A percentile compares a stretch with the other conserved stretches of the same genome.
Conservation (phyloP, 179 eudicot genomes). For the Drosera spatulata region DNA sequence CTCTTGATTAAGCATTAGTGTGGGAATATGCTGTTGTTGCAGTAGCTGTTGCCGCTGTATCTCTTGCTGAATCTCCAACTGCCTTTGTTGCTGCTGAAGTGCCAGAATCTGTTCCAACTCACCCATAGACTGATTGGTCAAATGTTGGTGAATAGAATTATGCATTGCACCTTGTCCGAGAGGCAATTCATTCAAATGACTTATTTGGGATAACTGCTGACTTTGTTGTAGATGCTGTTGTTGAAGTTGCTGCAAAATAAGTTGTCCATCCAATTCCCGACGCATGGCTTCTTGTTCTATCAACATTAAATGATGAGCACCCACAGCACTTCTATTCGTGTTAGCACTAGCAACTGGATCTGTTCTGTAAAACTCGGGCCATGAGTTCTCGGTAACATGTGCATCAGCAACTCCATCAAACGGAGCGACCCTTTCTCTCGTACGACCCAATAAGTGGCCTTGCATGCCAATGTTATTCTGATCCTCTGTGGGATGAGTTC, state of each 20-base stretch:
- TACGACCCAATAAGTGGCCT: constrained; percentile 32
- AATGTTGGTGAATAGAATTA: constrained; percentile 44
- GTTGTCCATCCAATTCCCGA: constrained; percentile 50
- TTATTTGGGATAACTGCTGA: constrained; percentile 32
- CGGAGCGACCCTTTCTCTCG: constrained; percentile 26
- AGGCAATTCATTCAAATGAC: constrained; percentile 44
- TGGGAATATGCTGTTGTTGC: constrained; percentile 17
- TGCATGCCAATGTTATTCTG: constrained; percentile 33
- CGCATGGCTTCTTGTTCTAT: constrained; percentile 50
- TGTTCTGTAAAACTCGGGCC: constrained; percentile 42
- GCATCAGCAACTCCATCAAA: constrained; percentile 35
- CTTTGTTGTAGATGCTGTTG: constrained; percentile 50
- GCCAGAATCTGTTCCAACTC: constrained; percentile 72
- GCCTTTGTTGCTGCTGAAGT: constrained; percentile 47
- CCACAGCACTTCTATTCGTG: constrained; percentile 40
- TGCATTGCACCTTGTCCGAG: constrained; percentile 33
- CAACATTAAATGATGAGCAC: constrained; percentile 30
- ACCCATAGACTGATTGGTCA: constrained; percentile 41
- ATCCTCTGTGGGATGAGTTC: constrained; percentile 33
- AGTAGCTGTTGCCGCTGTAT: constrained; percentile 47
- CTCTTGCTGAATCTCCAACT: constrained; percentile 39
- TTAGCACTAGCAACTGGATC: constrained; percentile 33
- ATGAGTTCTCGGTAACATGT: constrained; percentile 34
- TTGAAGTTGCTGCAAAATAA: constrained; percentile 40
- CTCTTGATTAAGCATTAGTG: constrained; percentile 24